Conservation (phyloP, 768 basidiomycete species). For the Boletus edulis region DNA sequence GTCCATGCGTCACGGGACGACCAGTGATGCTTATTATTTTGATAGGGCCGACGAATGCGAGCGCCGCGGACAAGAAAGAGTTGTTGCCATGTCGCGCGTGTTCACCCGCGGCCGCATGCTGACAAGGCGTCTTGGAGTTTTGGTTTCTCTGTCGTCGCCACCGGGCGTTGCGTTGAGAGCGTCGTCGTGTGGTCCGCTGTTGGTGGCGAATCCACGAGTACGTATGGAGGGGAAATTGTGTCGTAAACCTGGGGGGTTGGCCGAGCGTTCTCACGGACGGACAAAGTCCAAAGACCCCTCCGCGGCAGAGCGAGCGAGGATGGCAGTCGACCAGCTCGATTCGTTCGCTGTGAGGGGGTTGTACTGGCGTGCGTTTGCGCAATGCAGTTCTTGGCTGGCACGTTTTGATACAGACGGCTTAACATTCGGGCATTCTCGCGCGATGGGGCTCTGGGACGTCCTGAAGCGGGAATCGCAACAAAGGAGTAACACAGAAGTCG, state of each 20-base stretch:
- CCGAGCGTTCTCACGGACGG: conserved; percentile 10
- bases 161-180: background rate
- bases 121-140: background rate
- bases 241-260: conserved; percentile 1
- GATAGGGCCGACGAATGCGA: background rate
- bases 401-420: conserved; percentile 16
- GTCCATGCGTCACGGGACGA: too few relatives aligned
- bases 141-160: background rate
- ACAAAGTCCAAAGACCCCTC: background rate
- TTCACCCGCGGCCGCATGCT: conserved; percentile 20
- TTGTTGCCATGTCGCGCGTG: conserved; percentile 5
- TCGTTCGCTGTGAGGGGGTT: background rate
- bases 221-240: background rate
- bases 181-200: background rate
- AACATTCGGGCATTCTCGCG: conserved; percentile 1
- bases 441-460: conserved; percentile 6
- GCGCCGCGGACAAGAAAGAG: conserved; percentile 15
- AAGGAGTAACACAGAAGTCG: conserved; percentile 7
- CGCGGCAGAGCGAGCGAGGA: conserved; percentile 8
- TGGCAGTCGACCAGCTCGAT: conserved; percentile 4
- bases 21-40: too few relatives aligned
- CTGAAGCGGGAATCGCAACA: conserved; percentile 4
- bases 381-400: conserved; percentile 9
- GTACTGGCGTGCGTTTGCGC: background rate
- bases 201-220: conserved; percentile 12